phyloP scores from a whole-genome alignment of 192 early-diverging fungal species.

The Gigaspora rosea region DNA sequence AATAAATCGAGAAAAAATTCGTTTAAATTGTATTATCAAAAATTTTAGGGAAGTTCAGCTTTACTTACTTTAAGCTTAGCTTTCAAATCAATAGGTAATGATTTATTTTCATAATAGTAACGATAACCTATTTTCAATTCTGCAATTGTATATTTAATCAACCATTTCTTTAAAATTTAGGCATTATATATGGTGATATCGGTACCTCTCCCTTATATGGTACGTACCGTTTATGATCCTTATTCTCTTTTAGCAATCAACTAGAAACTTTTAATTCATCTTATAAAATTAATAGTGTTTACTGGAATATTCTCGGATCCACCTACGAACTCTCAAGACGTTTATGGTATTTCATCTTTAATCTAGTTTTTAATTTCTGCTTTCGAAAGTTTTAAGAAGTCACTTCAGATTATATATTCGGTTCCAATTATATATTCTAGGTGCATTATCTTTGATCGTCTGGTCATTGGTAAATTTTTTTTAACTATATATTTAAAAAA shows the following conservation, averaged over 20 bases:
- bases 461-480: slow-evolving; percentile 18
- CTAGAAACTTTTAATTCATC: too few relatives aligned
- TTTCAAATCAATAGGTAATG: too few relatives aligned
- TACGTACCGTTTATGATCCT: too few relatives aligned
- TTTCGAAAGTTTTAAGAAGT: too few relatives aligned
- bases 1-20: too few relatives aligned
- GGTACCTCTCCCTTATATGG: slow-evolving; percentile 57
- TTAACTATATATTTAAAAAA: background rate
- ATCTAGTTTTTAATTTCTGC: background rate
- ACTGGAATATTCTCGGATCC: slow-evolving; percentile 42
- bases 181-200: slow-evolving; percentile 53
- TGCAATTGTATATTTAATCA: background rate
- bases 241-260: too few relatives aligned
- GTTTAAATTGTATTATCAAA: too few relatives aligned
- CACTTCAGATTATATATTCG: too few relatives aligned
- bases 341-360: background rate
- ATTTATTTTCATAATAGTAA: too few relatives aligned
- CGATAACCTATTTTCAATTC: background rate
- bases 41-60: too few relatives aligned
- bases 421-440: background rate
- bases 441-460: slow-evolving; percentile 1
- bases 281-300: slow-evolving; percentile 24
- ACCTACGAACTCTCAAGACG: background rate
- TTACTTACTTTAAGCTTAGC: too few relatives aligned
- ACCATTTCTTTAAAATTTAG: background rate